Evolutionary conservation across 164 flowering plant genomes (phyloP), one percentile per base, ranked within the genome.

Genomic region (Magnolia kwangsiensis): DNA sequence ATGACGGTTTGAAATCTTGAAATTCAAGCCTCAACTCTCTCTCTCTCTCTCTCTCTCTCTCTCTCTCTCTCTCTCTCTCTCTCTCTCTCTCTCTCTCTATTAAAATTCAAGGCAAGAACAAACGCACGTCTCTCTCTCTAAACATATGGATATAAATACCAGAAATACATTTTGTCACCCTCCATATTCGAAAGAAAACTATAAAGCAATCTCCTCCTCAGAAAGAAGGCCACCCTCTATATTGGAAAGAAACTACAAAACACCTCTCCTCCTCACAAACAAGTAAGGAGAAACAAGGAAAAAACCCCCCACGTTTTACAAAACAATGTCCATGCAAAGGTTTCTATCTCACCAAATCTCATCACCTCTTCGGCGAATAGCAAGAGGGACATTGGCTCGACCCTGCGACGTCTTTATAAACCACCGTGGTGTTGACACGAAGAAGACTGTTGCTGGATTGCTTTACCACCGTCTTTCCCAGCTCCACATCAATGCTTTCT

Each of bases 401-500:
- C 50, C 49, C 5, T 88, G 88, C 80, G 90, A 88, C 45, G 87
- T 91, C 5, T 91, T 91, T 85, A 89, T 91, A 9, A 91, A 82
- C 82, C 93, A 90, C 76, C 82, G 93, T 2, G 85, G 91, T 0
- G 78, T 79, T 8, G 93, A 90, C 71, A 91, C 96, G 3, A 91
- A 89, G 77, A 73, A 82, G 11, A 85, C 79, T 51, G 75, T 90
- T 0, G 83, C 92, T 0, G 93, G 90, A 2, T 71, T 91, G 83
- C 80, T 91, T 2, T 82, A 84, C 49, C 71, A 86, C 37, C 84
- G 84, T n/a, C 76, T 91, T 1, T 2, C 27, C 0, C 68, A 72
- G 10, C 72, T 85, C 1, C 50, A 80, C 9, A 75, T 86, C 0
- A 74, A 77, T 23, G 81, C 90, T 2, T 91, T 91, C 74, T 74